Percentiles rank a stretch among this genome's conserved stretches.
Conservation (phyloP, 1,284 basidiomycete genomes). For the Hortiboletus rubellus region DNA sequence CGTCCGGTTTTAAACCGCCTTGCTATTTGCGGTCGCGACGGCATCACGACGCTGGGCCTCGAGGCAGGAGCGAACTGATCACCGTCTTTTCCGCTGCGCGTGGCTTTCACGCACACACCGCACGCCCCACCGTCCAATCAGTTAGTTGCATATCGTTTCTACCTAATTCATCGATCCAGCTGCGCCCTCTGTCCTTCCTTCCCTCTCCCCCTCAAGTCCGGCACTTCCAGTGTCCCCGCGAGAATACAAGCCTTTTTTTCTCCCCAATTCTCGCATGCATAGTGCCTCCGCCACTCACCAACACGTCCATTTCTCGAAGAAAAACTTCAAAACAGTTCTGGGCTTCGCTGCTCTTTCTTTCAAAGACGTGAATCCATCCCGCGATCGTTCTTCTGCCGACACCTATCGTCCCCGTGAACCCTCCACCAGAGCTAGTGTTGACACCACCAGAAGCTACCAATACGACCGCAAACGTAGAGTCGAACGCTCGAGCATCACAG, state of each 20-base stretch:
- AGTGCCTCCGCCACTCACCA: conserved; percentile 40
- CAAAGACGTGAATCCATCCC: conserved; percentile 31
- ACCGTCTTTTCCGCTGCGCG: conserved; percentile 36
- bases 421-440: conserved; percentile 34
- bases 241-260: conserved; percentile 17
- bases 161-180: conserved; percentile 35
- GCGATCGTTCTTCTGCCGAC: conserved; percentile 33
- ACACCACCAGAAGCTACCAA: conserved; percentile 31
- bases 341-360: conserved; percentile 38
- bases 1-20: conserved; percentile 20
- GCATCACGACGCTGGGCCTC: conserved; percentile 21
- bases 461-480: conserved; percentile 29
- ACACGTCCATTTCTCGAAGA: conserved; percentile 38
- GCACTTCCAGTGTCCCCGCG: conserved; percentile 20
- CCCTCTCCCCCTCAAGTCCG: conserved; percentile 21
- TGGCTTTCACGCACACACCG: conserved; percentile 38
- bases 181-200: conserved; percentile 29
- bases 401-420: conserved; percentile 26
- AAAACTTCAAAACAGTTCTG: conserved; percentile 45
- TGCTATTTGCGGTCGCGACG: conserved; percentile 26
- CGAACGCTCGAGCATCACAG: conserved; percentile 37
- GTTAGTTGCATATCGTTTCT: conserved; percentile 32
- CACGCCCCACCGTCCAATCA: conserved; percentile 34
- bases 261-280: conserved; percentile 40
- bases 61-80: conserved; percentile 31